These are phyloP conservation scores for Zasmidium angulare DNA, from an alignment of 2,329 filamentous ascomycete genomes.

Conservation along the genomic window DNA sequence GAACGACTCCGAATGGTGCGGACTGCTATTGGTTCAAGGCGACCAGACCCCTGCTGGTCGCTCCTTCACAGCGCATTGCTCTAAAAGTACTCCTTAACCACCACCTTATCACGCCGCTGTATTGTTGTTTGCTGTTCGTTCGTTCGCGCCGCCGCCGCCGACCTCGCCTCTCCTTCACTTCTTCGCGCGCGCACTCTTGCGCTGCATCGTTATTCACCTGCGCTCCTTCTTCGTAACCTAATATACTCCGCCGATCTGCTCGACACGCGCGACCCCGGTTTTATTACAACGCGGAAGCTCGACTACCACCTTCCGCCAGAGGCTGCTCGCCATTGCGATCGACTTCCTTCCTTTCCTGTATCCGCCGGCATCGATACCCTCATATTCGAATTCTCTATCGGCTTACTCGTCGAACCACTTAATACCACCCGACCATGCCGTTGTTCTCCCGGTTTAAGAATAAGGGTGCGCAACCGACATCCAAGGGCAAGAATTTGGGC, in stretches of 20 bases:
- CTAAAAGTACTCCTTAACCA: background rate
- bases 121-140: background rate
- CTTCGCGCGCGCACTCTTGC: background rate
- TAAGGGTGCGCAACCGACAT: constrained; percentile 64
- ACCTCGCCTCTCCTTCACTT: background rate
- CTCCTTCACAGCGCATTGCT: background rate
- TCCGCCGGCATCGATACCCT: background rate
- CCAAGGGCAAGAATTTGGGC: constrained; percentile 56
- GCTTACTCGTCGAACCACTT: background rate
- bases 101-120: background rate
- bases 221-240: background rate
- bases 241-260: background rate
- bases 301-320: background rate
- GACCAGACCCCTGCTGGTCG: background rate
- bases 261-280: background rate
- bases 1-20: background rate
- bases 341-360: background rate
- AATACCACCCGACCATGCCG: constrained; percentile 43
- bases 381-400: background rate
- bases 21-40: background rate
- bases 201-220: background rate
- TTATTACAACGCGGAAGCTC: no score
- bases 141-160: background rate
- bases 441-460: constrained; percentile 68
- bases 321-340: background rate